Base-by-base conservation (phyloP, 2,329 filamentous ascomycete genomes). In the Alternaria infectoria region DNA sequence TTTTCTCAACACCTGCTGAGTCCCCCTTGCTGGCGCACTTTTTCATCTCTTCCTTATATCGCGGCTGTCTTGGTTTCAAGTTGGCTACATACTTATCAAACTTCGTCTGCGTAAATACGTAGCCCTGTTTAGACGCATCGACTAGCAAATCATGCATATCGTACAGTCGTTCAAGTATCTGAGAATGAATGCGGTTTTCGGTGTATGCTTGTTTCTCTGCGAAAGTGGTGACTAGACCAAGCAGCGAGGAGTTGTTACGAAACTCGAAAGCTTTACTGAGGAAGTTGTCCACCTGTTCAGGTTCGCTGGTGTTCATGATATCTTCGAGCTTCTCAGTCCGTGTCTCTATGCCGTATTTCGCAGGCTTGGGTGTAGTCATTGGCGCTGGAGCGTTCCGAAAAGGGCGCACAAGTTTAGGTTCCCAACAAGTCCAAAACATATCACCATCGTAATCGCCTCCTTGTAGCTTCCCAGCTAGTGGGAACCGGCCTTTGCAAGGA, bases 381-480 rank as follows among this genome's bases (percentile, higher is more conserved):
- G 86, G 87, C 6, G 84, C 77, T 0, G 84, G 81, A 0, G 88
- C 87, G 61, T 91, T 93, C 5, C 72, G 68, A 68, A 95, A 95
- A n/a, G 88, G 88, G 6, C 81, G 69, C 0, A 92, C 90, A 4
- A 96, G 84, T 0, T 81, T 78, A 0, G 83, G 81, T 26, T 94
- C 91, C 90, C 90, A 95, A 71, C 90, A 93, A 0, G 93, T 80
- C 91, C 91, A 94, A 5, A 91, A 85, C n/a, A 82, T 85, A 65
- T 96, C 92, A 0, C 92, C 92, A 68, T 95, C 92, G 65, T 93
- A 95, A 71, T 95, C 92, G 0, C 92, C 92, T 0, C 92, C 92
- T 1, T 91, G 92, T 0, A 95, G 82, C 70, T 90, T 89, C 9
- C 88, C 86, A 0, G 91, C 92, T 0, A 93, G 83, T 0, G 91